Evolutionary conservation across 768 basidiomycete species (phyloP), one percentile per base, ranked within the genome.

Genomic region (Boletus fagicola): DNA sequence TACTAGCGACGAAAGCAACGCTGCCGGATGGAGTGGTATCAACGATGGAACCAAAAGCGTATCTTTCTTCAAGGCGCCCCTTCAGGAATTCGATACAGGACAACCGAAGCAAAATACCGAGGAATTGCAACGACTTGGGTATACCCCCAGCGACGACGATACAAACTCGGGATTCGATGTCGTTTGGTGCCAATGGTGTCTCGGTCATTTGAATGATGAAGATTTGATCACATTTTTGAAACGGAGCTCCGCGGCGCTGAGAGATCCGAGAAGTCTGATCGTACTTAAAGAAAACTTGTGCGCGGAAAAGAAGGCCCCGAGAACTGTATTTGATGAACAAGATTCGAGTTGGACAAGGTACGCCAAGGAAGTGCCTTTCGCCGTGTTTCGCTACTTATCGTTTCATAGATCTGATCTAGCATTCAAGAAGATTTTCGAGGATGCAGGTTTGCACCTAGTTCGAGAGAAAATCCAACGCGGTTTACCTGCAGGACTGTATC

Each of bases 171-270:
- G 82, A 1, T 98, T 94, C 73, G 96, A 99, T 72, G 82, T 94
- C 52, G 82, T 96, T 56, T 94, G 92, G 95, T 92, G 92, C 65
- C 96, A 99, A 71, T 98, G 96, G 96, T 96, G 95, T 75, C 80
- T 98, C 16, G 91, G 92, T 2, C 91, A 95, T 75, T 78, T 97
- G 56, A 82, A 78, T 53, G 86, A 95, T 68, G 66, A 69, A 9
- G 90, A 96, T 68, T 81, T 98, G 24, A 80, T 92, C 28, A 71
- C 75, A 2, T 98, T 98, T 75, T 79, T 98, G 62, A 75, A 78
- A 62, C 77, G 85, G 47, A 80, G 86, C 59, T 78, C 79, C 47
- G 74, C 72, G 3, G 84, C 92, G 0, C 69, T 98, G 56, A 77
- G 86, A n/a, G 54, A 65, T 35, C 72, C 66, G 2, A 64, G 72